Evolutionary conservation across 2,329 filamentous ascomycete species (phyloP).

Genomic region (Penicillium vulpinum): DNA sequence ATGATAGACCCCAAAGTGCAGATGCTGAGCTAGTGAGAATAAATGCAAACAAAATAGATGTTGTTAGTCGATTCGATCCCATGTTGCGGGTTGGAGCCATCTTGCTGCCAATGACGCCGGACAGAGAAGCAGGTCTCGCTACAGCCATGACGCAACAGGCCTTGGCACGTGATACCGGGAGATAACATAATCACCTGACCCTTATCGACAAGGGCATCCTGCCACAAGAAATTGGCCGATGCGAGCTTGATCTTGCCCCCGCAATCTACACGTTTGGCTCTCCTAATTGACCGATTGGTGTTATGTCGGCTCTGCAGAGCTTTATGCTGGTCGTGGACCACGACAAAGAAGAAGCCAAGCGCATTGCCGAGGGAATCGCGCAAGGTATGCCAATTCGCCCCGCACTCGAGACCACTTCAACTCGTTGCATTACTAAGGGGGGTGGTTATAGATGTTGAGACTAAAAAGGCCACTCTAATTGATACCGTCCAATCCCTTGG

Average conservation of each 20-base stretch:
- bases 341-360: constrained; percentile 47
- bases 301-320: constrained; percentile 50
- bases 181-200: constrained; percentile 26
- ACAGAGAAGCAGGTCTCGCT: neutral
- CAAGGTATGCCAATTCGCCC: constrained; percentile 37
- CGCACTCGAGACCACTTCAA: constrained; percentile 8
- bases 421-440: constrained; percentile 12
- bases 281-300: constrained; percentile 24
- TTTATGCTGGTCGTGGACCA: constrained; percentile 51
- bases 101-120: neutral
- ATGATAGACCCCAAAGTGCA: constrained; percentile 16
- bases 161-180: constrained; percentile 21
- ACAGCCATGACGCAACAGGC: constrained; percentile 24
- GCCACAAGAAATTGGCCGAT: constrained; percentile 27
- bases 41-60: constrained; percentile 14
- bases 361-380: constrained; percentile 47
- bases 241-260: constrained; percentile 10
- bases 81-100: constrained; percentile 16
- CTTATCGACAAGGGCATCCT: constrained; percentile 35
- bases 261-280: constrained; percentile 10
- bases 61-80: constrained; percentile 9
- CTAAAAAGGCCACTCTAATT: constrained; percentile 61
- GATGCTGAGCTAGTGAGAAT: constrained; percentile 7
- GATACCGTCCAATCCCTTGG: constrained; percentile 64
- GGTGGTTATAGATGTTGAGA: constrained; percentile 54